Conservation (phyloP, 805 yeast species). For the Metschnikowia reukaufii region DNA sequence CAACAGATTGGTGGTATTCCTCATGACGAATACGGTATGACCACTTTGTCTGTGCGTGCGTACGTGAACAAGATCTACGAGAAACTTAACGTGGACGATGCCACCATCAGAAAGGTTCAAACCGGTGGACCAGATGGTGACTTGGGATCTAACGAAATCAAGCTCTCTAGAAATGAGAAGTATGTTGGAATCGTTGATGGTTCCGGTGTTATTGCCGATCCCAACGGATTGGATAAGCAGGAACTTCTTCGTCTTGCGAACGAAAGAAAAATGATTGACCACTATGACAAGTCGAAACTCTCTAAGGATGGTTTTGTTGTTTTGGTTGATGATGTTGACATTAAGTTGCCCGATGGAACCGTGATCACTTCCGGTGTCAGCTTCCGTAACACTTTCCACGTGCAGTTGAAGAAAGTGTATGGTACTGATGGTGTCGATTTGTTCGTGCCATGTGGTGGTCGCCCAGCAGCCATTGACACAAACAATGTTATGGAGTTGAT, state of each 20-base stretch:
- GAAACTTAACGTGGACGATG: slow-evolving; percentile 61
- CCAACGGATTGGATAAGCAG: slow-evolving; percentile 76
- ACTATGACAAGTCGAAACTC: slow-evolving; percentile 65
- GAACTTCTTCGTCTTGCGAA: slow-evolving; percentile 81
- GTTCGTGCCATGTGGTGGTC: slow-evolving; percentile 98
- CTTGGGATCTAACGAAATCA: slow-evolving; percentile 91
- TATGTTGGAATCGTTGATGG: slow-evolving; percentile 94
- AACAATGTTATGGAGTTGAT: slow-evolving; percentile 73
- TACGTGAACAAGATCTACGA: slow-evolving; percentile 86
- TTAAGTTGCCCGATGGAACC: slow-evolving; percentile 73
- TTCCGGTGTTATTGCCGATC: slow-evolving; percentile 91
- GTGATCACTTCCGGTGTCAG: slow-evolving; percentile 78
- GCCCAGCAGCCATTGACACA: slow-evolving; percentile 93
- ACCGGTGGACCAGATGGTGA: slow-evolving; percentile 99
- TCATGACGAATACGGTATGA: slow-evolving; percentile 98
- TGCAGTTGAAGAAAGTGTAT: slow-evolving; percentile 63
- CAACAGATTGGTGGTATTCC: slow-evolving; percentile 96
- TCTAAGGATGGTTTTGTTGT: slow-evolving; percentile 78
- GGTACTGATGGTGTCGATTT: slow-evolving; percentile 64
- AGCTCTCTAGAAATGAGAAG: slow-evolving; percentile 76
- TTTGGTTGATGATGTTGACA: slow-evolving; percentile 80
- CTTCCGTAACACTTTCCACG: slow-evolving; percentile 89
- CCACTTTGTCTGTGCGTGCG: slow-evolving; percentile 89
- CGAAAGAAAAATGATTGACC: slow-evolving; percentile 69
- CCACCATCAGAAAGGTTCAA: slow-evolving; percentile 74